Conservation (phyloP, 2,329 filamentous ascomycete genomes). For the Ceratocystis destructans region DNA sequence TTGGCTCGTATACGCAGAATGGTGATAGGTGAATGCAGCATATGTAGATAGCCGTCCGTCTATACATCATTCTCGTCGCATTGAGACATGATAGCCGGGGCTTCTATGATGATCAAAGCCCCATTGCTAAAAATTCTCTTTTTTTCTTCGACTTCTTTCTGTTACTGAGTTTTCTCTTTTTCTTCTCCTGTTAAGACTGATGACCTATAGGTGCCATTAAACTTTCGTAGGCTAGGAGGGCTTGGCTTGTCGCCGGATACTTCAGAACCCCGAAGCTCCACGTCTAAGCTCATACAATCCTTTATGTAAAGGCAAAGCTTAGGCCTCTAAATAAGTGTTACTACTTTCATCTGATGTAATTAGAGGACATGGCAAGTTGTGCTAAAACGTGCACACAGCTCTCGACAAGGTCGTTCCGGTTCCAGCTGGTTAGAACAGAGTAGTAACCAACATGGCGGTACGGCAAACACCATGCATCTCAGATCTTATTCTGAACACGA, state of each 20-base stretch:
- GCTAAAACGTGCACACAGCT: not conserved
- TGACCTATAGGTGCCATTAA: not conserved
- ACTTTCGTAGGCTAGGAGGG: not conserved
- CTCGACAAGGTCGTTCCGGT: not conserved
- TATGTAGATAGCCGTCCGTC: not conserved
- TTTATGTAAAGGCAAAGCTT: not conserved
- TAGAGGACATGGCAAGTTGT: not conserved
- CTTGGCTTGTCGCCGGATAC: not conserved
- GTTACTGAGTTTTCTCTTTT: not conserved
- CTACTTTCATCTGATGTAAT: not conserved
- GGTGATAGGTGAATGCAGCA: not conserved
- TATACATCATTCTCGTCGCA: not conserved
- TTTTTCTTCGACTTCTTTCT: not conserved
- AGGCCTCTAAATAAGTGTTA: not conserved
- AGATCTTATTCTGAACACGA: not conserved
- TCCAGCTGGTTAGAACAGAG: not conserved
- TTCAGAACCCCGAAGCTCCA: not conserved
- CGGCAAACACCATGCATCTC: not conserved
- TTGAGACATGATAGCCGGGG: not conserved
- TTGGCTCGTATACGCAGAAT: slow-evolving; percentile 1
- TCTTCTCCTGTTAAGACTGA: not conserved
- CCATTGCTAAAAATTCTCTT: not conserved
- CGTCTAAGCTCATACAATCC: not conserved
- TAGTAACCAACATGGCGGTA: not conserved
- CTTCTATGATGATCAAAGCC: not conserved